Evolutionary conservation across 768 basidiomycete species (phyloP).

Genomic region (Boletus coccyginus): DNA sequence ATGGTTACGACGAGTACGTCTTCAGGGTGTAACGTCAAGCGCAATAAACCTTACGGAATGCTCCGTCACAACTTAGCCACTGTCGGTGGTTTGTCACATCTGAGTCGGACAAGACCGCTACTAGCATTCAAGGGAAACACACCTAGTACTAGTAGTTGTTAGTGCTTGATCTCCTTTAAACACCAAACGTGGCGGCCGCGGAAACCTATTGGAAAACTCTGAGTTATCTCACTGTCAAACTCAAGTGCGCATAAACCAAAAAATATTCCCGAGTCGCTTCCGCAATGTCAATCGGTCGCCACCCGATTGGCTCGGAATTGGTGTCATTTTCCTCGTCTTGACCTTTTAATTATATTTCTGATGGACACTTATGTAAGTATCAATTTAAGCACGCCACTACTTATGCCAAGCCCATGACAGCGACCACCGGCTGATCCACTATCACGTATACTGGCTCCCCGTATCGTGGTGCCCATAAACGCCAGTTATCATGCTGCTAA

Average conservation of each 20-base stretch:
- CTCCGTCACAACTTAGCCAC: neutral
- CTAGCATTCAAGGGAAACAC: neutral
- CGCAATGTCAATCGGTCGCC: neutral
- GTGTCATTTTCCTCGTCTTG: neutral
- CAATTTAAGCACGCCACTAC: no score
- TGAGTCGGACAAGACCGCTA: no score
- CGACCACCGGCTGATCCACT: neutral
- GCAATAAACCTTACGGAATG: slow-evolving; percentile 14
- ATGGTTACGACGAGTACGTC: slow-evolving; percentile 18
- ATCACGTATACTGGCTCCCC: no score
- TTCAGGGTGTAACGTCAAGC: slow-evolving; percentile 18
- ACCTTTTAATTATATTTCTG: neutral
- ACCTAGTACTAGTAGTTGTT: neutral
- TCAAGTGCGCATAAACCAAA: neutral
- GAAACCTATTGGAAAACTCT: no score
- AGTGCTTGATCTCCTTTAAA: no score
- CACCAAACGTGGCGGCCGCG: no score
- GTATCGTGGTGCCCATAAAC: neutral
- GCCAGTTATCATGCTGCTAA: neutral
- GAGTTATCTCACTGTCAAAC: neutral
- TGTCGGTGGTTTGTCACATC: neutral
- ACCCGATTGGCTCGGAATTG: neutral
- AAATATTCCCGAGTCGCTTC: neutral
- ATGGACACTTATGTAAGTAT: no score
- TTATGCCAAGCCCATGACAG: no score